phyloP scores from a whole-genome alignment of 2,329 filamentous ascomycete genomes.

The Knufia fluminis region DNA sequence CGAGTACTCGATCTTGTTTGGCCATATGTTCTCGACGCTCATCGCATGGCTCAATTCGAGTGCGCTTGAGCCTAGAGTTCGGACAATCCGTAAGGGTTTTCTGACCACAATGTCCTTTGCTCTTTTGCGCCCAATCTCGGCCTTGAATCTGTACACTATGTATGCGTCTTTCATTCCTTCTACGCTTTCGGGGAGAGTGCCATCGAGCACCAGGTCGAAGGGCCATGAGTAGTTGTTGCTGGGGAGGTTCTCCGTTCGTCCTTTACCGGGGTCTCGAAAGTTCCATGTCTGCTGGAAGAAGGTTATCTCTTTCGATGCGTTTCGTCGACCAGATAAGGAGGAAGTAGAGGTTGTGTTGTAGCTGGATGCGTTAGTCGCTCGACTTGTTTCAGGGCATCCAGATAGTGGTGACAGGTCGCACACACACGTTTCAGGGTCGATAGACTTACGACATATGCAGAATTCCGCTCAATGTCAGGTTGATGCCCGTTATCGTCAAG shows the following conservation, averaged over 20 bases:
- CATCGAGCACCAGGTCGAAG: slow-evolving; percentile 65
- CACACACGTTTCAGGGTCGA: neutral
- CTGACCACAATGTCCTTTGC: slow-evolving; percentile 75
- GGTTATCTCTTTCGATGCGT: slow-evolving; percentile 30
- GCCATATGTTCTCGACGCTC: slow-evolving; percentile 94
- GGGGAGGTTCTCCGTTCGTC: slow-evolving; percentile 47
- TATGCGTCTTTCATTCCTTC: slow-evolving; percentile 81
- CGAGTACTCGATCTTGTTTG: slow-evolving; percentile 93
- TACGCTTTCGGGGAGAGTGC: slow-evolving; percentile 67
- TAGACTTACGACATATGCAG: slow-evolving; percentile 56
- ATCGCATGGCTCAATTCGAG: slow-evolving; percentile 77
- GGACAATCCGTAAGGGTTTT: slow-evolving; percentile 68
- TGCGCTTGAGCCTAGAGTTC: slow-evolving; percentile 65
- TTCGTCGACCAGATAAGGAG: slow-evolving; percentile 21
- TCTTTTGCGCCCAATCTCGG: slow-evolving; percentile 81
- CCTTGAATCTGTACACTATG: slow-evolving; percentile 84
- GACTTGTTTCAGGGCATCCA: too few species aligned
- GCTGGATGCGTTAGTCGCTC: too few species aligned
- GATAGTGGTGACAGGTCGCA: neutral
- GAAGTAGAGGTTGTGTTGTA: slow-evolving; percentile 25
- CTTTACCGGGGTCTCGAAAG: slow-evolving; percentile 48
- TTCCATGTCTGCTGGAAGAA: slow-evolving; percentile 65
- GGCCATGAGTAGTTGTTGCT: slow-evolving; percentile 78
- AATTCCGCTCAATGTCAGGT: slow-evolving; percentile 61
- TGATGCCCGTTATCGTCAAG: slow-evolving; percentile 63